Base-by-base conservation (phyloP, 768 basidiomycete genomes). In the Trametes elegans region DNA sequence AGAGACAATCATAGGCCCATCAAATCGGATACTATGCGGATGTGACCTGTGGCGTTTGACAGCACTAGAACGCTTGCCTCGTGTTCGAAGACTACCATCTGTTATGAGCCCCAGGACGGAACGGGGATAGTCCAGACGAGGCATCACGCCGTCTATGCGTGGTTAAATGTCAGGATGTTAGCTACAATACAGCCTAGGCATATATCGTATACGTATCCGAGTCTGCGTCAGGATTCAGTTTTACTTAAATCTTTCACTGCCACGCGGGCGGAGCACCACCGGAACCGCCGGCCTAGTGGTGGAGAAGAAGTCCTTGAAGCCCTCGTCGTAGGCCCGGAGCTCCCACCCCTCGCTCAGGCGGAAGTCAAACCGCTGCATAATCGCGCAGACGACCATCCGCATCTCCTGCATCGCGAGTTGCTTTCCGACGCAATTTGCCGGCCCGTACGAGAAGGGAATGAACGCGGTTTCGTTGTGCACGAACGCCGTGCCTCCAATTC, bases 361-460 rank as follows among this genome's bases (percentile, higher is more conserved):
- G 43, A 73, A 55, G 24, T 72, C 64, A 48, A 72, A 71, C 50
- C 62, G 63, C 59, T 71, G 71, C 61, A 75, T 49, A 39, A 75
- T 46, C 23, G 68, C 38, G 27, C 64, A 62, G 10, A 71, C 21
- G 24, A 74, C 57, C 29, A 58, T 61, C 41, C 68, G 68, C 58
- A 75, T 53, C 57, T 74, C 72, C 27, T 64, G 62, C 57, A 71
- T 61, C 38, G 77, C 78, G 19, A 78, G 66, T 63, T 74, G 57
- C 61, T 73, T 76, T 16, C 80, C 81, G 8, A 72, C 74, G 59
- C 82, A 83, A 57, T 78, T 78, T 14, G 73, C 71, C 14, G 79
- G 79, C 0, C 82, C 81, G 36, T 68, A 64, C 23, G 76, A 77
- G 59, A 77, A 77, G 2, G 78, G 75, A 27, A 73, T 67, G 65